A percentile compares a stretch with the other conserved stretches of the same genome.
phyloP scores from a whole-genome alignment of 495 filamentous ascomycete genomes.

The Lepidopterella palustris region DNA sequence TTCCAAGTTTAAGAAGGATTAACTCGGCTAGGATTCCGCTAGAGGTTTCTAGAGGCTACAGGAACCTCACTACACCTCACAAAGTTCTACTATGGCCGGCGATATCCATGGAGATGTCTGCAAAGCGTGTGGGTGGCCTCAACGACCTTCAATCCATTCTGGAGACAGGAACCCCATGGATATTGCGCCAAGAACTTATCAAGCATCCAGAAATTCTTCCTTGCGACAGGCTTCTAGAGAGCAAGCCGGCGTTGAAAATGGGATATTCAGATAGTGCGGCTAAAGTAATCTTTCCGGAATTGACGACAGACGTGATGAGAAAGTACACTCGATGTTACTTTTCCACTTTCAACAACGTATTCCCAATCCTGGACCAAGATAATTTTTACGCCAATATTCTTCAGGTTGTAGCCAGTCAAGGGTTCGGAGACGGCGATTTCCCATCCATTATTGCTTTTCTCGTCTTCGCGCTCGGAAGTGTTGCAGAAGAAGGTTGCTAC shows the following conservation, averaged over 20 bases:
- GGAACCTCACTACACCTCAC: conserved; percentile 46
- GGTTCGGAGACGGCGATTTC: conserved; percentile 44
- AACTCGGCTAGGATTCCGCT: background rate
- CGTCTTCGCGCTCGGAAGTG: conserved; percentile 51
- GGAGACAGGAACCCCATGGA: conserved; percentile 43
- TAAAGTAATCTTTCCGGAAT: conserved; percentile 30
- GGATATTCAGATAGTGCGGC: background rate
- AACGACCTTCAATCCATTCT: conserved; percentile 21
- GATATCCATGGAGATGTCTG: conserved; percentile 37
- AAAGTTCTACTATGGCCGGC: conserved; percentile 54
- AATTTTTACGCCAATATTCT: conserved; percentile 34
- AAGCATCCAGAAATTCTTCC: conserved; percentile 36
- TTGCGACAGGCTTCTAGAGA: conserved; percentile 19
- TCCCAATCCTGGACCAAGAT: conserved; percentile 51
- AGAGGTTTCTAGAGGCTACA: background rate
- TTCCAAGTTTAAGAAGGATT: background rate
- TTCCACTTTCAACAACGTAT: conserved; percentile 46
- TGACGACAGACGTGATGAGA: conserved; percentile 47
- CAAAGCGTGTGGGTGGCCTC: conserved; percentile 31
- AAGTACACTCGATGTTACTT: background rate
- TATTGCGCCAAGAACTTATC: conserved; percentile 37
- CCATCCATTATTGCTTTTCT: conserved; percentile 49
- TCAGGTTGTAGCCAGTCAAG: conserved; percentile 39
- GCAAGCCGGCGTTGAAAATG: background rate
- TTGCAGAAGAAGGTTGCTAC: conserved; percentile 45